A percentile compares a stretch with the other conserved stretches of the same genome.
phyloP scores from a whole-genome alignment of 108 stramenopile genomes.

The Skeletonema marinoi region DNA sequence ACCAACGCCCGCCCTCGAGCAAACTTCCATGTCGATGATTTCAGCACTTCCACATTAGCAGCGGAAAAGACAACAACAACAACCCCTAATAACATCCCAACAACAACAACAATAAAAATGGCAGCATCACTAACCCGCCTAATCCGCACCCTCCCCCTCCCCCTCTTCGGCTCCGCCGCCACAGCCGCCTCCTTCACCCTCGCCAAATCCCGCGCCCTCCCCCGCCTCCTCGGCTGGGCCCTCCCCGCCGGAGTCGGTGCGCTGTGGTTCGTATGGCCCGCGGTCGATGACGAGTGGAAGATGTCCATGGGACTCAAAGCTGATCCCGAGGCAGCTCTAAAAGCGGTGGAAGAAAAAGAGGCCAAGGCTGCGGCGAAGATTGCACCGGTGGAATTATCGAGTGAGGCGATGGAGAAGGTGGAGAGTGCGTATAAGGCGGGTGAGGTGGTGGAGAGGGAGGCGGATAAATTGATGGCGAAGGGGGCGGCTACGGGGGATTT shows the following conservation, averaged over 20 bases:
- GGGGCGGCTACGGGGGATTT: constrained; percentile 43
- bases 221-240: constrained; percentile 49
- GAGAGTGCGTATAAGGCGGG: constrained; percentile 36
- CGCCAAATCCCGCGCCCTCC: constrained; percentile 37
- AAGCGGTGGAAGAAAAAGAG: neutral
- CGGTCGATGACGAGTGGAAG: constrained; percentile 56
- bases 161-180: constrained; percentile 48
- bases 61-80: neutral
- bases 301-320: constrained; percentile 43
- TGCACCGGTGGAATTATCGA: neutral
- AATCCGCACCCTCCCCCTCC: constrained; percentile 33
- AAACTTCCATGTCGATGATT: neutral
- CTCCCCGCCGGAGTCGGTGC: constrained; percentile 45
- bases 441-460: constrained; percentile 22
- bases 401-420: constrained; percentile 27
- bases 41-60: neutral
- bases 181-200: constrained; percentile 26
- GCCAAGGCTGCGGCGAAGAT: neutral
- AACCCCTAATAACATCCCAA: neutral
- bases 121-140: constrained; percentile 20
- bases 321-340: neutral
- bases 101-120: neutral
- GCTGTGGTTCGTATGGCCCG: constrained; percentile 63
- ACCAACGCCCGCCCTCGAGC: neutral
- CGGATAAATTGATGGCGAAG: constrained; percentile 40